phyloP scores from a whole-genome alignment of 2,329 filamentous ascomycete genomes.

The Apiospora saccharicola region DNA sequence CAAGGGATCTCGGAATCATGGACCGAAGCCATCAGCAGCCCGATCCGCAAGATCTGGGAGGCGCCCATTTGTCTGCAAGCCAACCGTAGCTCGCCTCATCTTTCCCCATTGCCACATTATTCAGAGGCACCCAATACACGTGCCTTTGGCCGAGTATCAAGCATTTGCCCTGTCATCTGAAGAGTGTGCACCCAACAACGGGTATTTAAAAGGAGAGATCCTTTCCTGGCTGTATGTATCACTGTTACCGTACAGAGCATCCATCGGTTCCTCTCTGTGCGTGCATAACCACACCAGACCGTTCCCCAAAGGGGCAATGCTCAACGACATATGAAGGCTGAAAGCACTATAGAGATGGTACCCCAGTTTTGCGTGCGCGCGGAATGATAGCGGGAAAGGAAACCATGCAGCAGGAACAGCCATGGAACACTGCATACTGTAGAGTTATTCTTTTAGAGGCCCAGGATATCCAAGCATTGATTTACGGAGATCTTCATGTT shows the following conservation, averaged over 20 bases:
- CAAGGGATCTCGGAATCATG: slow-evolving; percentile 13
- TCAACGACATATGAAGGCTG: background rate
- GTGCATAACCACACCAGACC: background rate
- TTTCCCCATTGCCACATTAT: background rate
- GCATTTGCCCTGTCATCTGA: background rate
- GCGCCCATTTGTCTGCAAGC: slow-evolving; percentile 15
- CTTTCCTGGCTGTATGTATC: background rate
- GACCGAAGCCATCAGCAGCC: slow-evolving; percentile 19
- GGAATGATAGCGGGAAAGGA: background rate
- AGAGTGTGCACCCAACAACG: background rate
- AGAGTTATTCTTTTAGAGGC: background rate
- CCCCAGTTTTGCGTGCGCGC: background rate
- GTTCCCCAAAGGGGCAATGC: background rate
- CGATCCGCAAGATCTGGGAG: slow-evolving; percentile 10
- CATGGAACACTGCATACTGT: background rate
- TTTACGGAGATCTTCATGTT: background rate
- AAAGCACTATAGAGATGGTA: background rate
- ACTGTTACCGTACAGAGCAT: background rate
- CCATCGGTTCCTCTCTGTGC: background rate
- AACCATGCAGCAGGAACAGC: background rate
- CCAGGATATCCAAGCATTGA: background rate
- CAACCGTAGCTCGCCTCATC: slow-evolving; percentile 6
- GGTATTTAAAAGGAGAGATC: background rate
- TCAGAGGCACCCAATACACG: background rate
- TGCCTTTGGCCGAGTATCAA: background rate